These are phyloP conservation scores for Helotiales sp. DNA, from an alignment of 2,329 filamentous ascomycete species.

Conservation along the genomic window DNA sequence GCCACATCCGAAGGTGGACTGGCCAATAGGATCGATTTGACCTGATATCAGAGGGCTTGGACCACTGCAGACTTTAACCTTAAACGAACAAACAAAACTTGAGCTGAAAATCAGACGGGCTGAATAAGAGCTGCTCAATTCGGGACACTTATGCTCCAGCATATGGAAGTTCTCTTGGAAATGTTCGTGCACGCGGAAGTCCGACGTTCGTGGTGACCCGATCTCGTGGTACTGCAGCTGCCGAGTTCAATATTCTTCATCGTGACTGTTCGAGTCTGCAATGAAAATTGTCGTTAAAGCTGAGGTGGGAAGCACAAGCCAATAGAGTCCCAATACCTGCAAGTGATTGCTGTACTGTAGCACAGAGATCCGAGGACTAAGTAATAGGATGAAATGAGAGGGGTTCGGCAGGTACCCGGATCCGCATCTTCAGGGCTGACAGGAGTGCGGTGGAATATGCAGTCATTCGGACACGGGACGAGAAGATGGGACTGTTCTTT, in stretches of 20 bases:
- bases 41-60: conserved; percentile 4
- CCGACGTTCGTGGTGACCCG: not conserved
- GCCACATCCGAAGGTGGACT: not conserved
- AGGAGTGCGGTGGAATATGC: not conserved
- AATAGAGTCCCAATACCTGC: not conserved
- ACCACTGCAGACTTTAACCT: not conserved
- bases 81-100: not conserved
- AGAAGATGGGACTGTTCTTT: not conserved
- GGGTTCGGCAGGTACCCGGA: not conserved
- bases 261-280: not conserved
- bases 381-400: not conserved
- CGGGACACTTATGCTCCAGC: not conserved
- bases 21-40: not conserved
- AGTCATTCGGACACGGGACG: not conserved
- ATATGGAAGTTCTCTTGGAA: not conserved
- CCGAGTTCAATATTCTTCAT: not conserved
- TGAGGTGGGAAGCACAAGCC: not conserved
- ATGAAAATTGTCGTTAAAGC: not conserved
- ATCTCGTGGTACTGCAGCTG: not conserved
- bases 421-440: not conserved
- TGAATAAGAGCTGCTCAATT: no score
- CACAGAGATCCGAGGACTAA: not conserved
- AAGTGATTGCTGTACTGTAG: not conserved
- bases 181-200: not conserved
- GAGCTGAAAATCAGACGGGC: not conserved